Conservation (phyloP, 495 filamentous ascomycete genomes). For the Penicillium angulare region DNA sequence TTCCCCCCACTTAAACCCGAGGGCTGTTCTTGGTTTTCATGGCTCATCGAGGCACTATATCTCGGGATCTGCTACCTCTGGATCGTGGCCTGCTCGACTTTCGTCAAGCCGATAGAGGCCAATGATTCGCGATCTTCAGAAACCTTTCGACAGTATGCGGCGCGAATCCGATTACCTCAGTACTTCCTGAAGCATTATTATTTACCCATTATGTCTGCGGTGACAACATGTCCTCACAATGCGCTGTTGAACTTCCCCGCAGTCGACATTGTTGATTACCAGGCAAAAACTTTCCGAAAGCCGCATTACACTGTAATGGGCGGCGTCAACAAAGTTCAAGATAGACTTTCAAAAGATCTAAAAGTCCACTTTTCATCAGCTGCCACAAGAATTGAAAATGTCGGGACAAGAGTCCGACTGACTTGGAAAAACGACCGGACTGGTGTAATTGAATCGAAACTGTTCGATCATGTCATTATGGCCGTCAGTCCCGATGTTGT, state of each 20-base stretch:
- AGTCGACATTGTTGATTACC: slow-evolving; percentile 47
- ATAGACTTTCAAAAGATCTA: slow-evolving; percentile 32
- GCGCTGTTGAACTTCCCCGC: slow-evolving; percentile 52
- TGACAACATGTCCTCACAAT: slow-evolving; percentile 51
- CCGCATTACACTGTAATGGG: slow-evolving; percentile 48
- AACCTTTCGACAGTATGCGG: slow-evolving; percentile 41
- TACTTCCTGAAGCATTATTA: slow-evolving; percentile 45
- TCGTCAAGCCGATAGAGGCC: slow-evolving; percentile 28
- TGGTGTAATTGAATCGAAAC: not conserved
- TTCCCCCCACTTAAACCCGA: slow-evolving; percentile 35
- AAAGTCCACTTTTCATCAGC: slow-evolving; percentile 7
- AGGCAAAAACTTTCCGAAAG: slow-evolving; percentile 39
- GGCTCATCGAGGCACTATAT: slow-evolving; percentile 40
- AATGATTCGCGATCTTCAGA: slow-evolving; percentile 25
- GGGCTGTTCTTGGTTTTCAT: slow-evolving; percentile 16
- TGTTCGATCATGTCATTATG: slow-evolving; percentile 38
- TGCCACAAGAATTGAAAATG: slow-evolving; percentile 14
- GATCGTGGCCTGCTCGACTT: slow-evolving; percentile 49
- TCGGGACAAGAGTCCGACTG: slow-evolving; percentile 12
- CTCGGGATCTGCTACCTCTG: slow-evolving; percentile 44
- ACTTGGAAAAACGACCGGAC: slow-evolving; percentile 8
- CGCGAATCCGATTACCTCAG: slow-evolving; percentile 43
- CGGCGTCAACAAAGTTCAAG: slow-evolving; percentile 47
- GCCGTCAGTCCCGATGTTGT: slow-evolving; percentile 47
- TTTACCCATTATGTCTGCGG: slow-evolving; percentile 51